These are phyloP conservation scores for Nematodospora valgi DNA, from an alignment of 805 yeast species.

Conservation along the genomic window DNA sequence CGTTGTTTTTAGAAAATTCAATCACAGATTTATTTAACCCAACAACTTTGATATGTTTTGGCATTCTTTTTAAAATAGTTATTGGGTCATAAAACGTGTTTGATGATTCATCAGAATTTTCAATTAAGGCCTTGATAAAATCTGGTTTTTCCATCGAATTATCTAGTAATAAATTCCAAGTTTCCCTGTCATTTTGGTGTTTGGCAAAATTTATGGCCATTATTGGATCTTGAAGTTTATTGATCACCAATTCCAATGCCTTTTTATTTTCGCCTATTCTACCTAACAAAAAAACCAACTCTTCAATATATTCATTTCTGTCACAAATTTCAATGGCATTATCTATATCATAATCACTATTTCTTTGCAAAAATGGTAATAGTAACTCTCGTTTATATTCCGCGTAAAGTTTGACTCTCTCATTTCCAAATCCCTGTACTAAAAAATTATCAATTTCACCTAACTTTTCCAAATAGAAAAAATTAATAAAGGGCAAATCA, in stretches of 20 bases:
- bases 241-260: constrained; percentile 75
- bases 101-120: constrained; percentile 57
- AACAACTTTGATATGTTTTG: constrained; percentile 56
- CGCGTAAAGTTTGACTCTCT: constrained; percentile 62
- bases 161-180: constrained; percentile 74
- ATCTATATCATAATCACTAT: constrained; percentile 64
- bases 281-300: constrained; percentile 78
- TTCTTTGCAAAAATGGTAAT: constrained; percentile 57
- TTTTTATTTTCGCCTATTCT: constrained; percentile 73
- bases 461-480: constrained; percentile 63
- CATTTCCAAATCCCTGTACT: constrained; percentile 59
- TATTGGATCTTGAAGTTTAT: constrained; percentile 72
- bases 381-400: constrained; percentile 54
- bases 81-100: constrained; percentile 52
- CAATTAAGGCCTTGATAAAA: constrained; percentile 73
- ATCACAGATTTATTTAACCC: constrained; percentile 62
- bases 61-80: constrained; percentile 64
- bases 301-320: constrained; percentile 50
- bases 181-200: constrained; percentile 62
- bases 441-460: constrained; percentile 52
- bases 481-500: constrained; percentile 50
- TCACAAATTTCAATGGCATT: constrained; percentile 68
- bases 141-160: constrained; percentile 69
- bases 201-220: constrained; percentile 79
- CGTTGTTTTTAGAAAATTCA: constrained; percentile 62